Base-by-base conservation (phyloP, 2,329 filamentous ascomycete species). In the Apiospora aurea region DNA sequence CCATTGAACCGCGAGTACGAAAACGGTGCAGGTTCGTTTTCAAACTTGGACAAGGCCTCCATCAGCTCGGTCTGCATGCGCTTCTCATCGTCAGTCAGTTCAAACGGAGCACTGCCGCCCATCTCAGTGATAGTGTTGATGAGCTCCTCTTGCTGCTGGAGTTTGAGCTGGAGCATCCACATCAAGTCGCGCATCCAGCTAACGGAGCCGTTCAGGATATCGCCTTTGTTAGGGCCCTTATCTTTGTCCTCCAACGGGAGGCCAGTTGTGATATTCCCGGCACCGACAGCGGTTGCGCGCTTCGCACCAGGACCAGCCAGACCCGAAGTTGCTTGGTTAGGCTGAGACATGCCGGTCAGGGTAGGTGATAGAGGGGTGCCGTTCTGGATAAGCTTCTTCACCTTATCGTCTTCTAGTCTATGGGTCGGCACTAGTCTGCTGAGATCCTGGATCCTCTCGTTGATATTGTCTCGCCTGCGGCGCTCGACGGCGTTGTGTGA, bases 401-500 rank as follows among this genome's bases (percentile, higher is more conserved):
- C 93, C 84, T 97, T 98, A 83, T 99, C 96, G 79, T 98, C 96
- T 78, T 99, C 96, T 2, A 99, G 87, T 73, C 96, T 92, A 82
- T 99, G 96, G 73, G 92, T 88, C 34, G 96, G 96, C 2, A 99
- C 96, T 24, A 99, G 89, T 78, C 95, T 94, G 79, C 96, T 97
- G 10, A 99, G 88, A 79, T 99, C 96, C 79, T 98, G 96, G 74
- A 99, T 99, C 61, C 96, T 91, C 83, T 99, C 96, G 77, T 99
- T 99, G 86, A 99, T 99, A 80, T 98, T 98, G 84, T 98, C 96
- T 74, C 96, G 91, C 74, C 96, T 92, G 69, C 96, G 92, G 71
- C 96, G 94, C 85, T 99, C 96, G 14, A 99, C 96, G 51, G 97
- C 87, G 80, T 99, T 98, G 85, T 99, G 96, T 0, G 96, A 98